phyloP scores from a whole-genome alignment of 2,329 filamentous ascomycete genomes.

The Cryoendolithus antarcticus region DNA sequence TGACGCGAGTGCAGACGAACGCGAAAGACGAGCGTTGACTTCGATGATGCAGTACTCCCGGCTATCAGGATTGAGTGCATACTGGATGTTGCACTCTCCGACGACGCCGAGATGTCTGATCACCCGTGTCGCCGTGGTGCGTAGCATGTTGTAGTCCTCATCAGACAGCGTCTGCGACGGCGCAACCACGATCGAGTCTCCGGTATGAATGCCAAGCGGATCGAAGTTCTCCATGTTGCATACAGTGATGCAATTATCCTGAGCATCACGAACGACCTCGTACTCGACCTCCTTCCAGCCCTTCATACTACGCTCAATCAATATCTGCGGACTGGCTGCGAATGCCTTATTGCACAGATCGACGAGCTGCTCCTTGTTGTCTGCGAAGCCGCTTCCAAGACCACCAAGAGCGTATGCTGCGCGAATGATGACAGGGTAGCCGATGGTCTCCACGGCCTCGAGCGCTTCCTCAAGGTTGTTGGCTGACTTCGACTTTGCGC shows the following conservation, averaged over 20 bases:
- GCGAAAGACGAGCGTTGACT: constrained; percentile 95
- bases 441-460: constrained; percentile 70
- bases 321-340: constrained; percentile 85
- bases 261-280: constrained; percentile 90
- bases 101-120: constrained; percentile 93
- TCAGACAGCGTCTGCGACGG: constrained; percentile 94
- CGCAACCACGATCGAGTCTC: constrained; percentile 96
- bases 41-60: constrained; percentile 98
- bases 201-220: constrained; percentile 91
- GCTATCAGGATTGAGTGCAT: constrained; percentile 89
- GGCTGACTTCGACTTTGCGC: constrained; percentile 91
- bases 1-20: constrained; percentile 90
- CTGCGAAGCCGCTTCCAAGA: constrained; percentile 90
- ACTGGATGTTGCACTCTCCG: constrained; percentile 97
- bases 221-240: constrained; percentile 99
- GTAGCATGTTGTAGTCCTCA: constrained; percentile 99
- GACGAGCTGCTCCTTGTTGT: constrained; percentile 84
- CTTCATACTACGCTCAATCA: constrained; percentile 97
- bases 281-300: constrained; percentile 99
- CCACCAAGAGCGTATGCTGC: constrained; percentile 94
- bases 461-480: constrained; percentile 84
- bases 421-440: constrained; percentile 95
- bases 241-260: constrained; percentile 98
- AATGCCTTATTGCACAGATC: constrained; percentile 88
- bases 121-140: constrained; percentile 94